Base-by-base conservation (phyloP, 768 basidiomycete species). In the Mycena venus region DNA sequence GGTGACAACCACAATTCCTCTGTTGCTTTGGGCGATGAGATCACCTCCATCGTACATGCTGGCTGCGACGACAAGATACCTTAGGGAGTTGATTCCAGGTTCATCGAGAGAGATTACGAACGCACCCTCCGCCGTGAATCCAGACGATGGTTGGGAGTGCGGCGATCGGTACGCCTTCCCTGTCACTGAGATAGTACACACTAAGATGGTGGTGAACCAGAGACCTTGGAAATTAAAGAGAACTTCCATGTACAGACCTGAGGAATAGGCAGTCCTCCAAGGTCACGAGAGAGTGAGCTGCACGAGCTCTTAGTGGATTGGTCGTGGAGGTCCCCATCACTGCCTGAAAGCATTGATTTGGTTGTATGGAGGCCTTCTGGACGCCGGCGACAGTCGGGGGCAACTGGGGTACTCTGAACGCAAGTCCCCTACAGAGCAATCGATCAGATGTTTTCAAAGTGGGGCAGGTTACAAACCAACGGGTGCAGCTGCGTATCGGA, bases 401-500 rank as follows among this genome's bases (percentile, higher is more conserved):
- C 14, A 71, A 58, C n/a, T 75, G 73, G 0, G 78, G 74, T 3
- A 66, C 75, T 27, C 69, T 63, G 36, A 73, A 77, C 72, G 66
- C 62, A 79, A 60, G 25, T 75, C 56, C 5, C 63, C 79, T 72
- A n/a, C n/a, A n/a, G n/a, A 17, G 12, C 75, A 1, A 81, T 81
- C 0, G 79, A 79, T 4, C 78, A 55, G 70, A 87, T 81, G 11
- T 8, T 8, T 29, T 7, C 4, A 17, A 1, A 17, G 36, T 81
- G 14, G 9, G 40, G 17, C 10, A 31, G 15, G 19, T 4, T 19
- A 21, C 56, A 36, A 17, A 72, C 71, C 63, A 21, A 58, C 49
- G 40, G 79, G 85, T 14, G 83, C 77, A 8, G 83, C 81, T 47
- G 85, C 85, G 70, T 84, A 86, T n/a, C 83, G 82, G 56, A 83